Evolutionary conservation across 2,329 filamentous ascomycete genomes (phyloP).

Genomic region (Neopestalotiopsis rosae): DNA sequence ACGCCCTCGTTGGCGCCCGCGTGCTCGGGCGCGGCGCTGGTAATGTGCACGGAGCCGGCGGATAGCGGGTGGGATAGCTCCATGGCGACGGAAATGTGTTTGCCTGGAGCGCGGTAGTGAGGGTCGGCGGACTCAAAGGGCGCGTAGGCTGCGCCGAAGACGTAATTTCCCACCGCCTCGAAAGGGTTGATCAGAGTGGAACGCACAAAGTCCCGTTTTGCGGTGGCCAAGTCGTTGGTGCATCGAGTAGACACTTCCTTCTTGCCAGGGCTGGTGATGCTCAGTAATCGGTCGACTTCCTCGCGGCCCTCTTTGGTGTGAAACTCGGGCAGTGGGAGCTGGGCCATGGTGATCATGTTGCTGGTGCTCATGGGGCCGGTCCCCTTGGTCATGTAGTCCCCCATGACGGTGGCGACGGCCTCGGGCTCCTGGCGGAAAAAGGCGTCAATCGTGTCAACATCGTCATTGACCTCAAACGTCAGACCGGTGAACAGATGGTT

Average conservation of each 20-base stretch:
- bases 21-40: neutral
- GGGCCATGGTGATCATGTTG: constrained; percentile 26
- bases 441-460: constrained; percentile 28
- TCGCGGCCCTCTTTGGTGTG: constrained; percentile 32
- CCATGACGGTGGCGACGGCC: constrained; percentile 26
- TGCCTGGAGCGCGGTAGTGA: neutral
- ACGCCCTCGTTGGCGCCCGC: neutral
- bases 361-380: constrained; percentile 28
- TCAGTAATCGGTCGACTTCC: constrained; percentile 29
- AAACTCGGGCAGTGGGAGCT: constrained; percentile 28
- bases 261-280: neutral
- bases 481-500: constrained; percentile 33
- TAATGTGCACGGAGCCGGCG: constrained; percentile 19
- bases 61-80: constrained; percentile 20
- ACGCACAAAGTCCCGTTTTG: constrained; percentile 5
- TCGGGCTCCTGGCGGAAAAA: constrained; percentile 26
- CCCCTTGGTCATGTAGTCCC: constrained; percentile 25
- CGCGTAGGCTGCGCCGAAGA: constrained; percentile 6
- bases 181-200: constrained; percentile 7
- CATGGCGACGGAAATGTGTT: constrained; percentile 2
- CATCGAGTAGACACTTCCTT: neutral
- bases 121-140: constrained; percentile 7
- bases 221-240: neutral
- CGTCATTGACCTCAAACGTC: constrained; percentile 28
- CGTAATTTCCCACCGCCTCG: constrained; percentile 11